phyloP scores from a whole-genome alignment of 495 filamentous ascomycete genomes.

The Penicillium simplicissimum region DNA sequence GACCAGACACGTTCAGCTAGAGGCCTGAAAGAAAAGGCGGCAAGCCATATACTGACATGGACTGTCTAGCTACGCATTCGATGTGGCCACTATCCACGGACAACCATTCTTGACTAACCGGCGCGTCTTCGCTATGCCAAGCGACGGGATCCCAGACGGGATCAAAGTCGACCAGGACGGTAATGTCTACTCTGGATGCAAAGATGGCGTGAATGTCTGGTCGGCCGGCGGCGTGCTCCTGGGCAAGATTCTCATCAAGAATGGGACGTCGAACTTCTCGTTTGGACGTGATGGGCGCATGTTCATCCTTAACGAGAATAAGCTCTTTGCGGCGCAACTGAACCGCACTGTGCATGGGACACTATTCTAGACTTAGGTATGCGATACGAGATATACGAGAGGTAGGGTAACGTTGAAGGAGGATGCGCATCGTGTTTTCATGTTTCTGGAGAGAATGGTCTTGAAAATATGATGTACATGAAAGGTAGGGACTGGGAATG shows the following conservation, averaged over 20 bases:
- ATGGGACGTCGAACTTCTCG: constrained; percentile 45
- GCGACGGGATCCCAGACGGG: constrained; percentile 57
- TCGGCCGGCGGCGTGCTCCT: constrained; percentile 55
- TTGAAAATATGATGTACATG: background rate
- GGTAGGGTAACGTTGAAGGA: background rate
- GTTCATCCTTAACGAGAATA: constrained; percentile 47
- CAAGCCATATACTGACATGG: background rate
- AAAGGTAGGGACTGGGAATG: background rate
- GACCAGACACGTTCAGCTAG: background rate
- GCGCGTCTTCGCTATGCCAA: constrained; percentile 60
- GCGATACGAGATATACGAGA: background rate
- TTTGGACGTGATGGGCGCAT: constrained; percentile 46
- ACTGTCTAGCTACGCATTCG: constrained; percentile 28
- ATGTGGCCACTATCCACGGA: constrained; percentile 23
- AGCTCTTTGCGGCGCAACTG: constrained; percentile 40
- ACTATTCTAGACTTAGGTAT: constrained; percentile 21
- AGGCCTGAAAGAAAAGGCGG: background rate
- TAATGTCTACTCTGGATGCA: constrained; percentile 62
- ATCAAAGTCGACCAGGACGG: constrained; percentile 60
- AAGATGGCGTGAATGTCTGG: constrained; percentile 64
- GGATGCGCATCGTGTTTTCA: background rate
- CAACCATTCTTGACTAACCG: constrained; percentile 49
- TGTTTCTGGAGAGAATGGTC: background rate
- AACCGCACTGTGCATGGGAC: constrained; percentile 31
- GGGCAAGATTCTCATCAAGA: constrained; percentile 52